Percentiles rank a stretch among this genome's conserved stretches.
These are phyloP conservation scores for Jaapia argillacea DNA, from an alignment of 768 basidiomycete genomes.

Conservation along the genomic window DNA sequence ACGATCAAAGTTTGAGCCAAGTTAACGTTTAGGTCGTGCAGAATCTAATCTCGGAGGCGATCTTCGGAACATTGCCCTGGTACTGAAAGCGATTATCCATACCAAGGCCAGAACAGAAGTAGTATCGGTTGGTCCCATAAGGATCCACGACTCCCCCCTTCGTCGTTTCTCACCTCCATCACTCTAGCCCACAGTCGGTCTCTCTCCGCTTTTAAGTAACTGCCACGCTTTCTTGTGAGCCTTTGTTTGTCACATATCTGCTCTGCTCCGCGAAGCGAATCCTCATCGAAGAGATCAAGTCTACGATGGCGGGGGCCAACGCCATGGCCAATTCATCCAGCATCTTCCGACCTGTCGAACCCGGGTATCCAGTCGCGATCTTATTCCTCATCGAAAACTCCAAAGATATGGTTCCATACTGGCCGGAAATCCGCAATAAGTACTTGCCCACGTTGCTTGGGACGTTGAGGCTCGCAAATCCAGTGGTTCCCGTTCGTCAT, in stretches of 20 bases:
- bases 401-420: conserved; percentile 11
- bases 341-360: conserved; percentile 11
- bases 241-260: no score
- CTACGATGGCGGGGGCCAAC: no score
- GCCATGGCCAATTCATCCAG: conserved; percentile 11
- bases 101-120: background rate
- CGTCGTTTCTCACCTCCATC: conserved; percentile 5
- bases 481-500: conserved; percentile 12
- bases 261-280: no score
- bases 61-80: no score
- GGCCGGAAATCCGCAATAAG: conserved; percentile 15
- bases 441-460: conserved; percentile 17
- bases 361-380: conserved; percentile 16
- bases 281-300: no score
- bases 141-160: background rate
- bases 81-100: no score
- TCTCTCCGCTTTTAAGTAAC: no score
- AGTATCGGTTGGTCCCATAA: background rate
- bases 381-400: conserved; percentile 20
- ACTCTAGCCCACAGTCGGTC: conserved; percentile 3
- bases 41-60: no score
- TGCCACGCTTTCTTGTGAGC: no score
- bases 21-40: no score
- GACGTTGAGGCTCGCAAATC: conserved; percentile 13
- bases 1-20: no score